Conservation (phyloP, 83 land plant genomes). For the Thuja plicata region DNA sequence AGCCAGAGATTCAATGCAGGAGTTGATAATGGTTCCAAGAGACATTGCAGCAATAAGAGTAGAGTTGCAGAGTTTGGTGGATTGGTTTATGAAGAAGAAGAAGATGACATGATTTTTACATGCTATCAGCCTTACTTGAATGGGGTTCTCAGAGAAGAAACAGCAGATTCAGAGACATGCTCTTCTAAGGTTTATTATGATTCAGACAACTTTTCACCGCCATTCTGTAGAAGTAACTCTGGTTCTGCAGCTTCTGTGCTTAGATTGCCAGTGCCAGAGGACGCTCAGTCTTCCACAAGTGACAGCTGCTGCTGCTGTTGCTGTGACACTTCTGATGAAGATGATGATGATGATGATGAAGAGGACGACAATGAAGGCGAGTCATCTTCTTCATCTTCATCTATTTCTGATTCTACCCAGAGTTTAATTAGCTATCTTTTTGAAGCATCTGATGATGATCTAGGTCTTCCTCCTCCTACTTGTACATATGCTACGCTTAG, state of each 20-base stretch:
- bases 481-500: not conserved
- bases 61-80: not conserved
- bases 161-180: constrained; percentile 8
- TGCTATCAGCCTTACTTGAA: not conserved
- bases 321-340: constrained; percentile 9
- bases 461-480: not conserved
- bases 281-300: constrained; percentile 3
- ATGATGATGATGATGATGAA: not conserved
- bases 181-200: constrained; percentile 8
- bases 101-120: constrained; percentile 3
- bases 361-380: not conserved
- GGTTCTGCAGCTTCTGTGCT: not conserved
- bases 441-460: constrained; percentile 17
- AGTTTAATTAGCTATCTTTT: constrained; percentile 6
- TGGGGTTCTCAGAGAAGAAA: constrained; percentile 5
- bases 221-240: constrained; percentile 2
- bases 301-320: constrained; percentile 10
- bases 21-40: not conserved
- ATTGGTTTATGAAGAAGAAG: not conserved
- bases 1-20: not conserved
- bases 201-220: not conserved
- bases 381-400: constrained; percentile 8
- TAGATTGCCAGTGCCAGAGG: not conserved
- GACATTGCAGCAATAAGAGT: not conserved
- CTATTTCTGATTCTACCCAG: constrained; percentile 6